Evolutionary conservation across 352 stramenopile species (phyloP).

Genomic region (Halophytophthora polymorphica): DNA sequence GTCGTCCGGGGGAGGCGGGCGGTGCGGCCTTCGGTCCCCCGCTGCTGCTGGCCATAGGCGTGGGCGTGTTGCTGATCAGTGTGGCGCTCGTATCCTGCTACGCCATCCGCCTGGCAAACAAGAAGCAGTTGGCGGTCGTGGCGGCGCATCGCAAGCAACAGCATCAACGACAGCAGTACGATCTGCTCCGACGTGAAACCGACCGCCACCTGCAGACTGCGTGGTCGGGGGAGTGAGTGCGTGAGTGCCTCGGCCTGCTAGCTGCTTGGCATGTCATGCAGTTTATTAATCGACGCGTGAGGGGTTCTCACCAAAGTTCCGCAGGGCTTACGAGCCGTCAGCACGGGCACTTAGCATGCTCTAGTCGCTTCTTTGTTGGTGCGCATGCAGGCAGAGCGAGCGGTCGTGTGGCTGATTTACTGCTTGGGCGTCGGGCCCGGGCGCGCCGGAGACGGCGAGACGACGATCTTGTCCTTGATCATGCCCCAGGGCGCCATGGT

Average conservation of each 20-base stretch:
- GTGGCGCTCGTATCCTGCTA: constrained; percentile 15
- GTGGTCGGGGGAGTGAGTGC: constrained; percentile 13
- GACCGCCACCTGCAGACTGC: constrained; percentile 20
- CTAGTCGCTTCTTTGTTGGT: neutral
- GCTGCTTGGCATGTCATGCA: neutral
- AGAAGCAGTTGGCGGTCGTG: constrained; percentile 16
- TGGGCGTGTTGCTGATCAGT: constrained; percentile 15
- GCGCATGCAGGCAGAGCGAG: neutral
- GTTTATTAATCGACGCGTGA: neutral
- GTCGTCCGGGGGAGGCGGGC: constrained; percentile 2
- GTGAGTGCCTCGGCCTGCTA: no score
- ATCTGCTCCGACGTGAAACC: constrained; percentile 17
- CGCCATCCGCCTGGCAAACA: constrained; percentile 10
- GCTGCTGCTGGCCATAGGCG: constrained; percentile 12
- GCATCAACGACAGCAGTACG: constrained; percentile 25
- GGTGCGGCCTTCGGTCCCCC: constrained; percentile 23
- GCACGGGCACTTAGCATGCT: neutral
- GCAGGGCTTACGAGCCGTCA: neutral
- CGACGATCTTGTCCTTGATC: constrained; percentile 75
- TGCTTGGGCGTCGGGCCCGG: constrained; percentile 26
- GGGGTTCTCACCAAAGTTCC: neutral
- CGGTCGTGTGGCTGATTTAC: constrained; percentile 10
- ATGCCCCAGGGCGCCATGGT: constrained; percentile 90
- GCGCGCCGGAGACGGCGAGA: constrained; percentile 41
- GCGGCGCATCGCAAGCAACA: constrained; percentile 20